Evolutionary conservation across 352 stramenopile genomes (phyloP).

Genomic region (Peronosclerospora sorghi): DNA sequence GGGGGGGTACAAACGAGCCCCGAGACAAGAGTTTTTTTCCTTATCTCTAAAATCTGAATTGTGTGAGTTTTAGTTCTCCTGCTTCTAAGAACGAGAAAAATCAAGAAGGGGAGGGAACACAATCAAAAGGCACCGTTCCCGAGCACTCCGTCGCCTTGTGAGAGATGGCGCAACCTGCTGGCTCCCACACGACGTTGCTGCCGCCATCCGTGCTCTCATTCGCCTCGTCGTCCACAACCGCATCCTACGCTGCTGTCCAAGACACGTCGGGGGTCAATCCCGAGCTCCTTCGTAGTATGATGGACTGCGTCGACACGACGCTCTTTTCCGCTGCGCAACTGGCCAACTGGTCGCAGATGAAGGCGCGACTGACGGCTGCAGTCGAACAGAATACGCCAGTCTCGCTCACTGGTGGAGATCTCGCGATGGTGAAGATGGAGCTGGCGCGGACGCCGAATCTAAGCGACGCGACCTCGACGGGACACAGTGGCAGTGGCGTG

Average conservation of each 20-base stretch:
- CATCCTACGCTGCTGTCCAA: neutral
- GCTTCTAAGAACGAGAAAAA: no score
- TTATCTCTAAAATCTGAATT: no score
- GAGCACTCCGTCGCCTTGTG: no score
- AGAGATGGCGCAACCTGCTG: no score
- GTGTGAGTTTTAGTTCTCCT: no score
- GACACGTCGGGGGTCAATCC: constrained; percentile 41
- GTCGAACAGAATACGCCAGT: constrained; percentile 34
- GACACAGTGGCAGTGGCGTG: neutral
- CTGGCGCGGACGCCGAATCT: constrained; percentile 19
- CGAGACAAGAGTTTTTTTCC: no score
- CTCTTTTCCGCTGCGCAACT: constrained; percentile 65
- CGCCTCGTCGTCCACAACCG: neutral
- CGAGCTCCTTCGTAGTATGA: constrained; percentile 71
- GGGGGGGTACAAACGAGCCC: no score
- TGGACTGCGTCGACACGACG: constrained; percentile 78
- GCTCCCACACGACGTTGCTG: no score
- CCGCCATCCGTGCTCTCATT: no score
- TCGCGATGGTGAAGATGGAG: constrained; percentile 33
- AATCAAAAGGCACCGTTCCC: no score
- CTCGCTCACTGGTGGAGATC: constrained; percentile 19
- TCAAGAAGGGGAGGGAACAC: no score
- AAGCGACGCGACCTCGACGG: constrained; percentile 3
- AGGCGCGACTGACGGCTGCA: constrained; percentile 41
- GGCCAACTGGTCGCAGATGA: constrained; percentile 73